Percentiles rank a stretch among this genome's conserved stretches.
Evolutionary conservation across 2,329 filamentous ascomycete genomes (phyloP).

Genomic region (Alternaria tenuissima): DNA sequence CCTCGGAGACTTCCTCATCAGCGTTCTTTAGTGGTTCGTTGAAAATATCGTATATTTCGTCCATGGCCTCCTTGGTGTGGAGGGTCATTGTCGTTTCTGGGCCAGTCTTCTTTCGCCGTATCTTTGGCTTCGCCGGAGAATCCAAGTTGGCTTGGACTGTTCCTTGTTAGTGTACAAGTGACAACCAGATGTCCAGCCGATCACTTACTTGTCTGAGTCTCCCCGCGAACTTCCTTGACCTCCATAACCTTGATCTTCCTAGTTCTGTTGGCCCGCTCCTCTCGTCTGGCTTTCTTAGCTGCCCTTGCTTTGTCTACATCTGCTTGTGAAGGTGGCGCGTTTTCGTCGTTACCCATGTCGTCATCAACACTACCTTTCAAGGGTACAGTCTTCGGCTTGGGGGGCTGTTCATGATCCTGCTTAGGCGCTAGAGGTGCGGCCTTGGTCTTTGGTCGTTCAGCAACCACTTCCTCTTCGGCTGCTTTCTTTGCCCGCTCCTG

Average conservation of each 20-base stretch:
- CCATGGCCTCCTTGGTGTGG: conserved; percentile 91
- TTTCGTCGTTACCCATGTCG: conserved; percentile 55
- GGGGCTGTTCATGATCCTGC: conserved; percentile 24
- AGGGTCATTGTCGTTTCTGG: conserved; percentile 96
- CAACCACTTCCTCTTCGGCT: conserved; percentile 25
- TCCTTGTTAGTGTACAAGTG: conserved; percentile 24
- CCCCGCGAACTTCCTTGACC: conserved; percentile 68
- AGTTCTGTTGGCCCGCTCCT: conserved; percentile 60
- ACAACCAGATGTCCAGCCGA: too few relatives aligned
- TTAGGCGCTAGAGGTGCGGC: conserved; percentile 27
- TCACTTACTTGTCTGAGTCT: conserved; percentile 87
- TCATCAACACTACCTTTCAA: conserved; percentile 48
- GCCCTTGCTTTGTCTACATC: conserved; percentile 66
- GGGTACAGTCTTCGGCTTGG: conserved; percentile 39
- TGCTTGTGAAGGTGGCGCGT: conserved; percentile 55
- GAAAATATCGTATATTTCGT: conserved; percentile 97
- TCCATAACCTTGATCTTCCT: conserved; percentile 78
- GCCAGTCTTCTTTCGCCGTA: conserved; percentile 75
- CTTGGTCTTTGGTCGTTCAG: conserved; percentile 23
- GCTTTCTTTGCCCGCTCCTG: conserved; percentile 36
- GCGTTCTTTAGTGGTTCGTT: conserved; percentile 77
- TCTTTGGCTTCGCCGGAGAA: conserved; percentile 80
- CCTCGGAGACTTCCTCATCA: conserved; percentile 56
- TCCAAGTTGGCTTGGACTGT: conserved; percentile 91
- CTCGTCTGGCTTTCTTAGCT: conserved; percentile 56